Evolutionary conservation across 345 rosid genomes (phyloP).

Genomic region (Dipteronia sinensis): DNA sequence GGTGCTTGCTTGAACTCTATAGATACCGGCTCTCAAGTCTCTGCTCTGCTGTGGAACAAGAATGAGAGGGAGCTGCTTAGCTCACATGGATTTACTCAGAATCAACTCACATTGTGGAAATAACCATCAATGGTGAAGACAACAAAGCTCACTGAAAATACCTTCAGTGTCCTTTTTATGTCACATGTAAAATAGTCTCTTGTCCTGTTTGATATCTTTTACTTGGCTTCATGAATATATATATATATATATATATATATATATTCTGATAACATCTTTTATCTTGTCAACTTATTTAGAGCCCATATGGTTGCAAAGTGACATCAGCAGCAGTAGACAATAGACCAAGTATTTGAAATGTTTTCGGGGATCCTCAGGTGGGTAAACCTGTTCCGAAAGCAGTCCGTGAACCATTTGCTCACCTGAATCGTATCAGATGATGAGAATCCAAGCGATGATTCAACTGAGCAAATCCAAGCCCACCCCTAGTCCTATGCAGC

Average conservation of each 20-base stretch:
- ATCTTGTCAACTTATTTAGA: constrained; percentile 20
- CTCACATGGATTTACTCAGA: constrained; percentile 52
- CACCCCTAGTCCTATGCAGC: no score
- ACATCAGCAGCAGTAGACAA: constrained; percentile 75
- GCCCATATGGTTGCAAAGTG: constrained; percentile 65
- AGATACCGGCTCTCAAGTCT: constrained; percentile 52
- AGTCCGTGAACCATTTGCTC: constrained; percentile 50
- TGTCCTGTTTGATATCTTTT: no score
- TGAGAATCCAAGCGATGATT: no score
- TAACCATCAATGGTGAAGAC: constrained; percentile 57
- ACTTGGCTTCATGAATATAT: no score
- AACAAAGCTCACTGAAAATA: constrained; percentile 46
- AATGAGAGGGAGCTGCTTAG: constrained; percentile 55
- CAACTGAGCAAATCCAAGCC: no score
- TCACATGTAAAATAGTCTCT: constrained; percentile 1
- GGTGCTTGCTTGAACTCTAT: constrained; percentile 59
- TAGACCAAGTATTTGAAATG: constrained; percentile 63
- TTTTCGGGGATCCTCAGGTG: constrained; percentile 55
- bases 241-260: no score
- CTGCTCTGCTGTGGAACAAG: constrained; percentile 55
- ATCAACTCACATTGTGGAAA: constrained; percentile 53
- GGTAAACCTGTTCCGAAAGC: constrained; percentile 49
- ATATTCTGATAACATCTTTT: no score
- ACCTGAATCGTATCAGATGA: constrained; percentile 49
- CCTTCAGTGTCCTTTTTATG: no score